Evolutionary conservation across 805 yeast species (phyloP), one percentile per base, ranked within the genome.

Genomic region (Nakazawaea peltata): DNA sequence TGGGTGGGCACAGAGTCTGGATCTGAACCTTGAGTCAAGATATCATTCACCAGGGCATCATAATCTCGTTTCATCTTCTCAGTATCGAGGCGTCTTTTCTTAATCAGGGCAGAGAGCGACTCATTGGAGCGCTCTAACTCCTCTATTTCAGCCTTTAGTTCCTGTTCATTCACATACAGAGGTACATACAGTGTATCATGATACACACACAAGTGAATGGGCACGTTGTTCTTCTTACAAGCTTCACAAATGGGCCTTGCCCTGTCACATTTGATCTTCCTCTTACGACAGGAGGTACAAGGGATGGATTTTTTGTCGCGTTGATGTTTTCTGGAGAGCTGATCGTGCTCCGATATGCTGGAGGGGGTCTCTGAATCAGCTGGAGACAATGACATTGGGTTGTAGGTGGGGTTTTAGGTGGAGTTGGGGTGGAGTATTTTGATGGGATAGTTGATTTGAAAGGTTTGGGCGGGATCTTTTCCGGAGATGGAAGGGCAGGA

Each of bases 221-320:
- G 43, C 5, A 41, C 40, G 15, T 44, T 42, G 33, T 49, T 48
- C 23, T 39, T 41, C 6, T 39, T 12, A 41, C 66, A 60, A 3
- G 59, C 47, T 1, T 57, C 55, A 41, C 66, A 60, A 12, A 38
- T 38, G 8, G 65, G 66, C 44, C 49, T 50, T 12, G 26, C 40
- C 24, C 61, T 43, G 37, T 59, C 63, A 45, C 66, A 60, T 41
- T 45, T 32, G 14, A 37, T 26, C 34, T 37, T 37, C 26, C 41
- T 24, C 46, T 9, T 45, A 42, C 19, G 48, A 32, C 16, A 54
- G 19, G 27, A 43, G 34, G n/a, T 27, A 22, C 41, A 37, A 4
- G 41, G 33, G n/a, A 32, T 32, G 12, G 40, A 26, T 12, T 36
- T 36, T 9, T 32, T 15, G 14, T 30, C 34, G 15, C 39, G 31